phyloP scores from a whole-genome alignment of 1,284 basidiomycete species.

The Apiotrichum mycotoxinovorans region DNA sequence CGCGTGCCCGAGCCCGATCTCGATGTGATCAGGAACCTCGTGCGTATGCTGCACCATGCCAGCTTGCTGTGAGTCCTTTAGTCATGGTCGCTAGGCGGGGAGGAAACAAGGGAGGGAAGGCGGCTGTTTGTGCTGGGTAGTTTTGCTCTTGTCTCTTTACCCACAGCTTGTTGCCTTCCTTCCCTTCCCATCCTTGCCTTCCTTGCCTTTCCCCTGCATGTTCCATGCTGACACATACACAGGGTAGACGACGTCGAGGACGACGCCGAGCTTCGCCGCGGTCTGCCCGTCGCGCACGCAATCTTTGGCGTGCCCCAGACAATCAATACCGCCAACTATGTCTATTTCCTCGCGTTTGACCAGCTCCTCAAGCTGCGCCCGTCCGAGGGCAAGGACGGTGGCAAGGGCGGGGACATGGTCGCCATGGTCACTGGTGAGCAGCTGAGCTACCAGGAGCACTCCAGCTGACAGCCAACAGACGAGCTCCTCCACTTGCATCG shows the following conservation, averaged over 20 bases:
- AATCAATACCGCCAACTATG: slow-evolving; percentile 96
- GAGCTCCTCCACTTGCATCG: slow-evolving; percentile 89
- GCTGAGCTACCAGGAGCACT: not conserved
- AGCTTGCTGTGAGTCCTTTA: slow-evolving; percentile 70
- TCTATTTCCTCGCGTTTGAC: slow-evolving; percentile 85
- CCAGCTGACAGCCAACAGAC: slow-evolving; percentile 51
- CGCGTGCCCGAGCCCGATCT: slow-evolving; percentile 71
- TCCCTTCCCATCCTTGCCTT: not conserved
- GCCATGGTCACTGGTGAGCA: slow-evolving; percentile 62
- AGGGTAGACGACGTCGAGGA: slow-evolving; percentile 99
- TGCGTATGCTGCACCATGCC: slow-evolving; percentile 91
- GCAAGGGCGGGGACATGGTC: slow-evolving; percentile 55
- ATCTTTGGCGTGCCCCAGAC: slow-evolving; percentile 96
- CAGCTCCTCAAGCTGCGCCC: slow-evolving; percentile 65
- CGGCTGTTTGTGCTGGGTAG: too few relatives aligned
- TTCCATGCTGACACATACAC: not conserved
- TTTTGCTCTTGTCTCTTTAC: too few relatives aligned
- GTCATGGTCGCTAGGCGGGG: not conserved
- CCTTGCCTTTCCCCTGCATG: not conserved
- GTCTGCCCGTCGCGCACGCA: slow-evolving; percentile 84
- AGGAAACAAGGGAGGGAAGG: too few relatives aligned
- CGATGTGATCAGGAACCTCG: slow-evolving; percentile 68
- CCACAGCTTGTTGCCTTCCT: too few relatives aligned
- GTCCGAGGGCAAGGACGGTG: slow-evolving; percentile 20
- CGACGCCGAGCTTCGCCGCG: slow-evolving; percentile 81